Evolutionary conservation across 495 filamentous ascomycete genomes (phyloP), one percentile per base, ranked within the genome.

Genomic region (Pseudevernia furfuracea): DNA sequence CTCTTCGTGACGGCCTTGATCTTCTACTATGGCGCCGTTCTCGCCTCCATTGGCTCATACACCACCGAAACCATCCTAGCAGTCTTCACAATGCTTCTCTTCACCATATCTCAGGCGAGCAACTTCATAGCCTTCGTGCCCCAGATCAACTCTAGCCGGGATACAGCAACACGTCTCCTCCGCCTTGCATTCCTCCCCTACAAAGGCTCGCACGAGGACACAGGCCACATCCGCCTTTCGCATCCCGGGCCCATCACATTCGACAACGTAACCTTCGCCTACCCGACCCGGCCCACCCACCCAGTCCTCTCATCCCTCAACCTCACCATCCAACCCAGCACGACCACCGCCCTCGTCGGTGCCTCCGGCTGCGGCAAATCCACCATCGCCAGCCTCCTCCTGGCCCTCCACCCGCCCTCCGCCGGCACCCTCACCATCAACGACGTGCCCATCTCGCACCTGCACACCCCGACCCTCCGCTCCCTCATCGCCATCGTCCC

Each of bases 291-390:
- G 0, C 80, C 81, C 0, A 71, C 68, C 7, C 74, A 81, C 2
- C 66, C 58, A 0, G 82, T 88, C 11, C 76, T 96, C 8, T 76
- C 76, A 17, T 73, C 82, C 53, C 70, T 95, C 55, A 84, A 77
- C 44, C 71, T 95, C n/a, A 74, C 67, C 1, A 81, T 96, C 63
- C 64, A 78, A 10, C 67, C 77, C 1, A 84, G 84, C 25, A 84
- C 80, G 0, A 87, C 81, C 64, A 89, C 84, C 5, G 90, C 90
- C 7, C 83, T 96, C 39, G 91, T 94, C 21, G 92, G 91, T 17
- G 73, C 82, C 6, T 96, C 92, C 0, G 95, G 95, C 0, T 89
- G 84, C 32, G 93, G 94, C 0, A 98, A 98, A 77, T 91, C 87
- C 19, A 97, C 95, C 1, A 82, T 97, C 49, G 83, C 86, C 1